Conservation (phyloP, 2,329 filamentous ascomycete genomes). For the Scolecobasidium constrictum region DNA sequence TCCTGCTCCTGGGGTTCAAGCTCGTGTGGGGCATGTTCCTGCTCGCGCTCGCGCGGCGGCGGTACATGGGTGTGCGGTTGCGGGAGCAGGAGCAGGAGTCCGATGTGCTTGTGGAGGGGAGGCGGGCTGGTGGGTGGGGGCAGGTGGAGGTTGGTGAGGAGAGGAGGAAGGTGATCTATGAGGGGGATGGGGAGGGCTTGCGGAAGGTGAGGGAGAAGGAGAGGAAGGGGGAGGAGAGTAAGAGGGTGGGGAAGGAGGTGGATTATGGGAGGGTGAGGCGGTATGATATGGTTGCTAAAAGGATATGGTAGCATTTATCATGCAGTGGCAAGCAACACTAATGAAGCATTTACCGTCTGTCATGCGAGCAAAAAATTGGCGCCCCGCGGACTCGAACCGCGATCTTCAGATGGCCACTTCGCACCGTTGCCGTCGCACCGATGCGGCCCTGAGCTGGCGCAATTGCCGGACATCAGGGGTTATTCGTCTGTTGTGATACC, state of each 20-base stretch:
- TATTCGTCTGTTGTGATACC: too few relatives aligned
- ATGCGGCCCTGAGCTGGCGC: too few relatives aligned
- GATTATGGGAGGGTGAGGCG: slow-evolving; percentile 59
- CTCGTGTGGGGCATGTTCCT: slow-evolving; percentile 81
- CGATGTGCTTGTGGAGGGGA: slow-evolving; percentile 17
- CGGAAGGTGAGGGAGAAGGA: slow-evolving; percentile 49
- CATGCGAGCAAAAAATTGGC: too few relatives aligned
- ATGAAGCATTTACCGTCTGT: too few relatives aligned
- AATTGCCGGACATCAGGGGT: too few relatives aligned
- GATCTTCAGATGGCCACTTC: too few relatives aligned
- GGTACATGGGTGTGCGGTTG: slow-evolving; percentile 72
- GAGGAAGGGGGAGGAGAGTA: slow-evolving; percentile 45
- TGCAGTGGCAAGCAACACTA: too few relatives aligned
- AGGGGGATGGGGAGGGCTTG: slow-evolving; percentile 66
- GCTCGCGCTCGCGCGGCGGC: slow-evolving; percentile 63
- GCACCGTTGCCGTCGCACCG: too few relatives aligned
- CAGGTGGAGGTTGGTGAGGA: slow-evolving; percentile 85
- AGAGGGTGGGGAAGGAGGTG: slow-evolving; percentile 25
- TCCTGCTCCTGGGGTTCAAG: slow-evolving; percentile 37
- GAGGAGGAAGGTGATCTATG: slow-evolving; percentile 73
- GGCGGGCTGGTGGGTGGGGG: slow-evolving; percentile 49
- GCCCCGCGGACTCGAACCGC: too few relatives aligned
- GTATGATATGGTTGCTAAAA: slow-evolving; percentile 93
- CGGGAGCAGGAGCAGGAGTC: slow-evolving; percentile 45
- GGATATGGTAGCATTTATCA: slow-evolving; percentile 78